phyloP scores from a whole-genome alignment of 1,284 basidiomycete genomes.

The Porogramme epimiltina region DNA sequence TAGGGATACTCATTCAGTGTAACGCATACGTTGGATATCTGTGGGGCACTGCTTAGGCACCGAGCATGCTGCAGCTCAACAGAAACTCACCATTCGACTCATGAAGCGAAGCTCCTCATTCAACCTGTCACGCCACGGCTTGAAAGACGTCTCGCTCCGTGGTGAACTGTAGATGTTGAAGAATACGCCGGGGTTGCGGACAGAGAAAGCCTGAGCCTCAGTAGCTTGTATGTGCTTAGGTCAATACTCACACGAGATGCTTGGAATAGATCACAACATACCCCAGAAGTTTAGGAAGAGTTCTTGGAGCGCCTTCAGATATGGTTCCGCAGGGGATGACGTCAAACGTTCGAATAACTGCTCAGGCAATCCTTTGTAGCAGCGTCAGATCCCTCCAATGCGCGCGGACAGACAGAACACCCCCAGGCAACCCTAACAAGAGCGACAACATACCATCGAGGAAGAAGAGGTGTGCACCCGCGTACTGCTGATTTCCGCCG shows the following conservation, averaged over 20 bases:
- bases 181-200: conserved; percentile 78
- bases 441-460: conserved; percentile 74
- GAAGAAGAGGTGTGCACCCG: conserved; percentile 92
- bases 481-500: conserved; percentile 72
- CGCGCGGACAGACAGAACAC: conserved; percentile 3
- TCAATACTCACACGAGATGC: not conserved
- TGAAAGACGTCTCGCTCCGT: conserved; percentile 62
- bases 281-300: conserved; percentile 91
- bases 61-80: not conserved
- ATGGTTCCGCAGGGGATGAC: conserved; percentile 69
- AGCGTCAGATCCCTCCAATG: conserved; percentile 8
- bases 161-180: conserved; percentile 88
- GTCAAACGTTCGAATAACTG: conserved; percentile 74
- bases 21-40: conserved; percentile 92
- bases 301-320: conserved; percentile 76
- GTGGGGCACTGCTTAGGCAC: conserved; percentile 3
- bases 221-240: conserved; percentile 49
- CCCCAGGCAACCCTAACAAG: too few relatives aligned
- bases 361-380: conserved; percentile 65
- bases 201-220: conserved; percentile 83
- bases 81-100: conserved; percentile 60
- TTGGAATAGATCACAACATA: conserved; percentile 38
- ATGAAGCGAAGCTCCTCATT: conserved; percentile 84
- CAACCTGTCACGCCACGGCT: conserved; percentile 63
- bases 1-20: conserved; percentile 92